These are phyloP conservation scores for Saccharomycopsis phalli DNA, from an alignment of 1,139 yeast genomes.

Conservation along the genomic window DNA sequence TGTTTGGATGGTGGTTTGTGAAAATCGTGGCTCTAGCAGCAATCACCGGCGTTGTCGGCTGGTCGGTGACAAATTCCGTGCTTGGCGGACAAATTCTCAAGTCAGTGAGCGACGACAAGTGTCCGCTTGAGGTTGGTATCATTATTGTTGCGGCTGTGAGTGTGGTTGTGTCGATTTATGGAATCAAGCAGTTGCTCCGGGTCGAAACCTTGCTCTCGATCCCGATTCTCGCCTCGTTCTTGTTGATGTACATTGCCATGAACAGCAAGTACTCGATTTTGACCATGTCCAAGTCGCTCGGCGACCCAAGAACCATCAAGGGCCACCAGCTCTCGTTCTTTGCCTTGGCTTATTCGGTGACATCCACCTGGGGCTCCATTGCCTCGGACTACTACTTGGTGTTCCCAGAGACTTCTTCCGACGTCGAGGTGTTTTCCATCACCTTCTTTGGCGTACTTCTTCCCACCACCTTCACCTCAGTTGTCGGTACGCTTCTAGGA, in stretches of 20 bases:
- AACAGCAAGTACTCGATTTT: slow-evolving; percentile 26
- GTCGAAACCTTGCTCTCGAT: slow-evolving; percentile 63
- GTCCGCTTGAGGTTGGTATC: slow-evolving; percentile 68
- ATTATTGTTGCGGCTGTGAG: slow-evolving; percentile 58
- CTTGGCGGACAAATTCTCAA: slow-evolving; percentile 78
- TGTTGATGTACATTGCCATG: slow-evolving; percentile 59
- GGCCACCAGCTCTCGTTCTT: slow-evolving; percentile 73
- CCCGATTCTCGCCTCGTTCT: slow-evolving; percentile 62
- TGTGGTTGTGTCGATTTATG: slow-evolving; percentile 61
- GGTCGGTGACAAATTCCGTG: slow-evolving; percentile 79
- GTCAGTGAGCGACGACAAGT: slow-evolving; percentile 49
- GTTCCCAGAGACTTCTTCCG: slow-evolving; percentile 68
- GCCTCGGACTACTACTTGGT: slow-evolving; percentile 80
- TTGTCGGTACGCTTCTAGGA: slow-evolving; percentile 63
- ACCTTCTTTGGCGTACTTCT: slow-evolving; percentile 63
- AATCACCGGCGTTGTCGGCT: slow-evolving; percentile 71
- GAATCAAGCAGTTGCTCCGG: slow-evolving; percentile 58
- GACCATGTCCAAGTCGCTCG: slow-evolving; percentile 32
- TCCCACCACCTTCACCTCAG: slow-evolving; percentile 75
- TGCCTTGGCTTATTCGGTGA: slow-evolving; percentile 66
- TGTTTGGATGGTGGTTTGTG: slow-evolving; percentile 80
- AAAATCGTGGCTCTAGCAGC: slow-evolving; percentile 62
- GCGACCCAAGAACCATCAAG: slow-evolving; percentile 34
- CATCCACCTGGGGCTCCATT: slow-evolving; percentile 86
- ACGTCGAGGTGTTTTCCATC: slow-evolving; percentile 43